A percentile compares a stretch with the other conserved stretches of the same genome.
Conservation (phyloP, 352 stramenopile genomes). For the Pythium angustatum region DNA sequence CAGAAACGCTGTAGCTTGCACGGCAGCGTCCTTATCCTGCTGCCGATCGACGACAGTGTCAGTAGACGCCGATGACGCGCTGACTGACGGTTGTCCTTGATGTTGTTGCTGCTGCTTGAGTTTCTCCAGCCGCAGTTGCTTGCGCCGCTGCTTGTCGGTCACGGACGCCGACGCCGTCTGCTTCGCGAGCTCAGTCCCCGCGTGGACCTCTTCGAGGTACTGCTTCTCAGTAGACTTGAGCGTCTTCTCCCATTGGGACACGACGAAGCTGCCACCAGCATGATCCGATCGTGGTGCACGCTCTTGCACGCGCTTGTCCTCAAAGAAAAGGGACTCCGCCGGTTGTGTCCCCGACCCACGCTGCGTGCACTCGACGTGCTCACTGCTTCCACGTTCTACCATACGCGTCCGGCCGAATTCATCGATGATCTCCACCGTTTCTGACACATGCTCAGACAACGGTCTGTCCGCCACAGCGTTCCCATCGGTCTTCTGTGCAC, state of each 20-base stretch:
- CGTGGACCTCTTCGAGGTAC: conserved; percentile 70
- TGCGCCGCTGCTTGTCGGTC: conserved; percentile 52
- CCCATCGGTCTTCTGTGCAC: too few species aligned
- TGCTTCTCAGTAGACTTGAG: conserved; percentile 63
- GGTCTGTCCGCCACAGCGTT: too few species aligned
- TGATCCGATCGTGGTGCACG: too few species aligned
- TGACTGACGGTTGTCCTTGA: conserved; percentile 14
- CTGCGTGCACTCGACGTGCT: conserved; percentile 30
- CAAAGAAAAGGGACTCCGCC: conserved; percentile 20
- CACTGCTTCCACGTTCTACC: conserved; percentile 42
- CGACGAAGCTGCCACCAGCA: conserved; percentile 57
- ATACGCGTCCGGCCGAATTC: conserved; percentile 60
- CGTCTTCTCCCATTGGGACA: conserved; percentile 81
- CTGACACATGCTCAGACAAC: too few species aligned
- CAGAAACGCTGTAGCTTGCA: conserved; percentile 63
- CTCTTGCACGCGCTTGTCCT: conserved; percentile 17
- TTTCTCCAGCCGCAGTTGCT: conserved; percentile 67
- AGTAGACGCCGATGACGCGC: neutral
- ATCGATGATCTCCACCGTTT: conserved; percentile 47
- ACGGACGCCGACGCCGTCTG: conserved; percentile 15
- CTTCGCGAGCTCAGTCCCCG: conserved; percentile 49
- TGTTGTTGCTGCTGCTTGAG: conserved; percentile 46
- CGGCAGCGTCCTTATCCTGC: conserved; percentile 38
- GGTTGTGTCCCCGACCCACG: conserved; percentile 16
- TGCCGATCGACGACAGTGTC: neutral